Conservation (phyloP, 441 rosid genomes). For the Erodium trifolium region DNA sequence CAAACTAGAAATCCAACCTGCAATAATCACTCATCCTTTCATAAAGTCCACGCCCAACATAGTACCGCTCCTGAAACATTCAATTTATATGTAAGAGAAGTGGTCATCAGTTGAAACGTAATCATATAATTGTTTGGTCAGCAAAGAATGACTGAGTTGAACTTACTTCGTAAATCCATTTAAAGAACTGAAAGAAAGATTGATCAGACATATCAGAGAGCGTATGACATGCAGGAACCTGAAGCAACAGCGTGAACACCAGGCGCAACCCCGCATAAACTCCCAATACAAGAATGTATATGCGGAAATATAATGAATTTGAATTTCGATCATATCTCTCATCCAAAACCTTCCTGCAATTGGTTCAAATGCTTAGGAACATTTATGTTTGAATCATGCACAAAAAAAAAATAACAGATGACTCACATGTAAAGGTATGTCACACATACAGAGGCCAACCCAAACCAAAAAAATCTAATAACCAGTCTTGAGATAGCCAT, state of each 20-base stretch:
- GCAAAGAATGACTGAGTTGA: constrained; percentile 16
- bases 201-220: constrained; percentile 90
- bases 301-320: constrained; percentile 66
- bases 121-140: not conserved
- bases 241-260: constrained; percentile 55
- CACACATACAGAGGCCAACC: constrained; percentile 59
- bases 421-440: constrained; percentile 82
- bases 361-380: constrained; percentile 6
- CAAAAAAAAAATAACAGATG: constrained; percentile 11
- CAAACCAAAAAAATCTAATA: constrained; percentile 90
- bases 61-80: constrained; percentile 84
- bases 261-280: constrained; percentile 76
- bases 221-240: constrained; percentile 82
- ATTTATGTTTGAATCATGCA: constrained; percentile 1
- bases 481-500: constrained; percentile 98
- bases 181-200: constrained; percentile 93
- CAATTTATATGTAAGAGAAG: constrained; percentile 18
- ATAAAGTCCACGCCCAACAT: constrained; percentile 95
- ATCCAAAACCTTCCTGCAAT: constrained; percentile 71
- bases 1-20: constrained; percentile 44
- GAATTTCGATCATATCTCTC: constrained; percentile 56
- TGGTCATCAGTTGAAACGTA: constrained; percentile 6
- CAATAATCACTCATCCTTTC: constrained; percentile 85
- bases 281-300: constrained; percentile 88
- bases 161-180: constrained; percentile 97